Base-by-base conservation (phyloP, 352 stramenopile genomes). In the Phytophthora crassamura region DNA sequence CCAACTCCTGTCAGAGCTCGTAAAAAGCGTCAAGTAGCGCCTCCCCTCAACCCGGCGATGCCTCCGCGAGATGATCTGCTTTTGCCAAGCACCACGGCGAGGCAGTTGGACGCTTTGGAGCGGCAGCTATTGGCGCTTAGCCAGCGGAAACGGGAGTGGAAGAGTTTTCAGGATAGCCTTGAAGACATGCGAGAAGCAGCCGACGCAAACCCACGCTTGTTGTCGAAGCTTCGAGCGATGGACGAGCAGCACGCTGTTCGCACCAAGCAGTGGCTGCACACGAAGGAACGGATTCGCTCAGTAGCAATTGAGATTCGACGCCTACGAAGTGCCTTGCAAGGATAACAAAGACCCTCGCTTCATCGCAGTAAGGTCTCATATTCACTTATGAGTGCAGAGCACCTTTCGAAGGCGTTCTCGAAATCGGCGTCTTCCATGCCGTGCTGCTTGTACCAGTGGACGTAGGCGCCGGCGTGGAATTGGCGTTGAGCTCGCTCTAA, bases 361-460 rank as follows among this genome's bases (percentile, higher is more conserved):
- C 54, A 67, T 38, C 60, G 57, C 3, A 84, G 60, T 20, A 84
- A 20, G 15, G 69, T 63, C 10, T 84, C 64, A 38, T 89, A 89
- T 42, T 68, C 52, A n/a, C 36, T 46, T 46, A 86, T 65, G 11
- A 89, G 74, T n/a, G 65, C 52, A 8, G 46, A 36, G 43, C 68
- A 78, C 6, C 68, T 53, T 7, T 83, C 69, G 22, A 89, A 89
- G 0, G 80, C 76, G 22, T 25, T 30, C 10, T 83, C 54, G 46
- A 89, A 88, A 3, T 82, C 67, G 14, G 39, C 64, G 38, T 88
- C 69, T 54, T 89, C 78, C 18, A 89, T 67, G 14, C 80, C 80
- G 42, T 84, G 67, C 42, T 89, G 78, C 50, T 77, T 78, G 43
- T 86, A 89, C 80, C 80, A 89, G 64, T 89, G 80, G 0, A 75